Evolutionary conservation across 345 rosid species (phyloP).

Genomic region (Clausena lansium): DNA sequence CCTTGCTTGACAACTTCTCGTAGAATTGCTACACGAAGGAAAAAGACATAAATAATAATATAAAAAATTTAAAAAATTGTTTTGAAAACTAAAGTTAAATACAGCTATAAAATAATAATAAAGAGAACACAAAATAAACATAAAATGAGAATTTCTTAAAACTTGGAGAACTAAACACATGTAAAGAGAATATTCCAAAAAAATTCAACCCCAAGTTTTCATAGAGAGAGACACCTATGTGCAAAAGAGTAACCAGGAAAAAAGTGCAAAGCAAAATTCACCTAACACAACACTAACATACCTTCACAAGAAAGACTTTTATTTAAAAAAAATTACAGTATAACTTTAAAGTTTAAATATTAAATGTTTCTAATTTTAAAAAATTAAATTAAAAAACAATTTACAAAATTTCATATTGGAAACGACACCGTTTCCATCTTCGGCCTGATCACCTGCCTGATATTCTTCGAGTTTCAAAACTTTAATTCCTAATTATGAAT

Average conservation of each 20-base stretch:
- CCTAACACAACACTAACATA: conserved; percentile 24
- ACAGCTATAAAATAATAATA: not conserved
- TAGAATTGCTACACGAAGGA: conserved; percentile 70
- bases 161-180: not conserved
- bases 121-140: not conserved
- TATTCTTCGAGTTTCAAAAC: no score
- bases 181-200: not conserved
- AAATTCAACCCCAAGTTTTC: not conserved
- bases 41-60: not conserved
- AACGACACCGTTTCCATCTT: no score
- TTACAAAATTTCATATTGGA: not conserved
- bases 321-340: not conserved
- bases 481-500: not conserved
- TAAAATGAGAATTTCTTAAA: not conserved
- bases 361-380: not conserved
- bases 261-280: conserved; percentile 2
- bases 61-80: not conserved
- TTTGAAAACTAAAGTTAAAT: not conserved
- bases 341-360: not conserved
- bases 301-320: conserved; percentile 15
- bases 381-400: not conserved
- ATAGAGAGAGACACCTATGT: conserved; percentile 7
- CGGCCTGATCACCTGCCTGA: not conserved
- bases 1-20: conserved; percentile 79
- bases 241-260: conserved; percentile 4